Evolutionary conservation across 106 monocot species (phyloP).

Genomic region (Vanilla planifolia): DNA sequence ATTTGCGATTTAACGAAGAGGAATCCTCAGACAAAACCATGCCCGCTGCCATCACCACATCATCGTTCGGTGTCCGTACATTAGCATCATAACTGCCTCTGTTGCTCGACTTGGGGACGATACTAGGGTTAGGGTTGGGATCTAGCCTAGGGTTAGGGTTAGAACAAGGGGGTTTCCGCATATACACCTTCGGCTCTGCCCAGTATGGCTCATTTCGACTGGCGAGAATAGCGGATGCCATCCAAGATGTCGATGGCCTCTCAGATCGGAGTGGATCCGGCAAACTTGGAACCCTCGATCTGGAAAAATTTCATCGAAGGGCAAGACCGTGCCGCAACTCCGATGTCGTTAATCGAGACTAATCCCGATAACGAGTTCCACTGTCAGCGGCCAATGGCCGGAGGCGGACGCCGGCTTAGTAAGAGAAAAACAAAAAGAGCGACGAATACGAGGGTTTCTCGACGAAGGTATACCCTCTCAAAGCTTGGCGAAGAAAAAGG

Average conservation of each 20-base stretch:
- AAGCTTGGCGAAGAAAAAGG: slow-evolving; percentile 16
- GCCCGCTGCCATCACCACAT: not conserved
- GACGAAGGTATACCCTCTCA: not conserved
- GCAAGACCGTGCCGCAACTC: no score
- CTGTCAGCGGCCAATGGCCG: not conserved
- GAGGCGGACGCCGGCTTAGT: not conserved
- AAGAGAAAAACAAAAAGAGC: slow-evolving; percentile 2
- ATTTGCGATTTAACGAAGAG: slow-evolving; percentile 24
- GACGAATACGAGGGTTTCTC: slow-evolving; percentile 6
- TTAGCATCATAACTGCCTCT: not conserved
- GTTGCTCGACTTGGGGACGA: not conserved
- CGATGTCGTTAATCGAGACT: no score
- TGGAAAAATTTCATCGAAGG: not conserved
- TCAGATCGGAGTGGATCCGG: slow-evolving; percentile 26
- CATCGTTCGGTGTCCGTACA: slow-evolving; percentile 3
- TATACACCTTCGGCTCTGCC: slow-evolving; percentile 50
- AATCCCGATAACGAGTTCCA: no score
- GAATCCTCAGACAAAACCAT: slow-evolving; percentile 24
- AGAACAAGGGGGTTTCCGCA: slow-evolving; percentile 41
- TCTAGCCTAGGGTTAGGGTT: slow-evolving; percentile 17
- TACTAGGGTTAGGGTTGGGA: slow-evolving; percentile 24
- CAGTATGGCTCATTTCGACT: slow-evolving; percentile 61
- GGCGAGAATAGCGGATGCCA: slow-evolving; percentile 72
- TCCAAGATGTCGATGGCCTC: slow-evolving; percentile 14
- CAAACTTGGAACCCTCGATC: not conserved